A percentile compares a stretch with the other conserved stretches of the same genome.
phyloP scores from a whole-genome alignment of 2,329 filamentous ascomycete species.

The Colletotrichum tabaci region DNA sequence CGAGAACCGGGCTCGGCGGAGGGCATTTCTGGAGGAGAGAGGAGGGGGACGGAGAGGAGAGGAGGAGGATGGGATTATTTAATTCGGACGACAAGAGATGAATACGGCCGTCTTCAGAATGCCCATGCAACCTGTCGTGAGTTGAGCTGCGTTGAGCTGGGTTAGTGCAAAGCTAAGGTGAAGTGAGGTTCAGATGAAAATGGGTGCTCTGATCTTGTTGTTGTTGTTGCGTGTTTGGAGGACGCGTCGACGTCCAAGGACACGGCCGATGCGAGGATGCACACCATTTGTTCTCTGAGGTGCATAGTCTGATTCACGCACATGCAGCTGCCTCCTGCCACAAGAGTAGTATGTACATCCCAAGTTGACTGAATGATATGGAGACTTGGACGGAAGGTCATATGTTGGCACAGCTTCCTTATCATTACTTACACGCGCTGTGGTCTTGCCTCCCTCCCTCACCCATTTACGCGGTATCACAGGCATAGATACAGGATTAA shows the following conservation, averaged over 20 bases:
- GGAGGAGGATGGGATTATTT: neutral
- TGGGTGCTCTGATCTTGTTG: slow-evolving; percentile 29
- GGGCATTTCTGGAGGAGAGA: slow-evolving; percentile 21
- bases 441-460: neutral
- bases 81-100: slow-evolving; percentile 16
- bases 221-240: slow-evolving; percentile 23
- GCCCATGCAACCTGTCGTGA: neutral
- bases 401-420: neutral
- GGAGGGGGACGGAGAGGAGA: neutral
- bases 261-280: slow-evolving; percentile 2
- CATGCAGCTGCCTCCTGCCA: slow-evolving; percentile 16
- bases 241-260: slow-evolving; percentile 6
- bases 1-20: slow-evolving; percentile 13
- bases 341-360: too few relatives aligned
- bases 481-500: neutral
- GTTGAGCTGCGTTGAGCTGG: neutral
- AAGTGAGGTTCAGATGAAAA: slow-evolving; percentile 37
- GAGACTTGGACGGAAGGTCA: neutral
- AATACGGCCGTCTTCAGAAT: neutral
- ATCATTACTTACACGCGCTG: neutral
- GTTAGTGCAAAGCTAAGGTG: too few relatives aligned
- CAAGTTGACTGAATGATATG: neutral
- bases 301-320: too few relatives aligned
- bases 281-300: neutral
- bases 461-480: too few relatives aligned